A percentile compares a stretch with the other conserved stretches of the same genome.
Evolutionary conservation across 1,139 yeast species (phyloP).

Genomic region (Lizanozyma gosingica): DNA sequence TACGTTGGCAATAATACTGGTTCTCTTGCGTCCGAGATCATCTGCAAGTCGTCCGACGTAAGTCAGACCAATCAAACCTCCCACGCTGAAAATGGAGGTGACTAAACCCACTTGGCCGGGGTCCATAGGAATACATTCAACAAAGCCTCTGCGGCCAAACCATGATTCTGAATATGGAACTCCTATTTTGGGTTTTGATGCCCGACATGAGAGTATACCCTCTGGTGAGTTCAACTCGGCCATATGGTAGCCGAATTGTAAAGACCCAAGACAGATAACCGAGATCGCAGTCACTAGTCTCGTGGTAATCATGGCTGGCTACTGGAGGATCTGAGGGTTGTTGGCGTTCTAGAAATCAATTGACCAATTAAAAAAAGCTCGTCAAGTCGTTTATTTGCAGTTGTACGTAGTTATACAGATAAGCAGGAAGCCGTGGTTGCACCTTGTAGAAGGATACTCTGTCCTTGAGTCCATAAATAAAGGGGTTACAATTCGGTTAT

Average conservation of each 20-base stretch:
- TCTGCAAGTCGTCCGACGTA: conserved; percentile 68
- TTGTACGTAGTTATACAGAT: not conserved
- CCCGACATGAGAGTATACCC: conserved; percentile 40
- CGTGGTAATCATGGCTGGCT: not conserved
- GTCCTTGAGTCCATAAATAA: too few species aligned
- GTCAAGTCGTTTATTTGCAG: not conserved
- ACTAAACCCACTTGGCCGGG: conserved; percentile 65
- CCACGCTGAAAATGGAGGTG: conserved; percentile 79
- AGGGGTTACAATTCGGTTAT: too few species aligned
- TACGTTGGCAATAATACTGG: conserved; percentile 47
- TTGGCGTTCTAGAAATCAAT: too few species aligned
- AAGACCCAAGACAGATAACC: conserved; percentile 59
- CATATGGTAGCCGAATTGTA: conserved; percentile 89
- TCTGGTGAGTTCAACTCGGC: conserved; percentile 86
- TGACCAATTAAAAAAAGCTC: too few species aligned
- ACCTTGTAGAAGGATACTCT: too few species aligned
- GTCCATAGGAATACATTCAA: conserved; percentile 48
- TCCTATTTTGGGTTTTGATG: not conserved
- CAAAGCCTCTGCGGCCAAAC: conserved; percentile 30
- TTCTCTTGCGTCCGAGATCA: conserved; percentile 50
- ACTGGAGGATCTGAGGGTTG: too few species aligned
- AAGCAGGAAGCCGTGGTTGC: too few species aligned
- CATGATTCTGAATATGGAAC: conserved; percentile 24
- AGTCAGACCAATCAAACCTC: conserved; percentile 76
- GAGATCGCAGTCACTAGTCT: conserved; percentile 12